phyloP scores from a whole-genome alignment of 768 basidiomycete species.

The Amanita phalloides region DNA sequence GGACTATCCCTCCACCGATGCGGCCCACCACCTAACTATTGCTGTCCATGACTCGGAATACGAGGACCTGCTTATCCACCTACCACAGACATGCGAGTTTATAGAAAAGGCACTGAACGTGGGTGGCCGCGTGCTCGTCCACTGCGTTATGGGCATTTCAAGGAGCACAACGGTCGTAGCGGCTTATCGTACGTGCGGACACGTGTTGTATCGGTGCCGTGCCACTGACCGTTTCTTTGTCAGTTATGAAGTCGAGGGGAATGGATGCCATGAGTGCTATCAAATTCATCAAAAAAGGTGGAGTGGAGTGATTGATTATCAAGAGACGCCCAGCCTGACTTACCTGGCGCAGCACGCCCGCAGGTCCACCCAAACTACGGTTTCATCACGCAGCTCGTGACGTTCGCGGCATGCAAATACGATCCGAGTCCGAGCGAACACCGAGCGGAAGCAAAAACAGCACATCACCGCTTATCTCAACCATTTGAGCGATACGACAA shows the following conservation, averaged over 20 bases:
- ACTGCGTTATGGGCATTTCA: conserved; percentile 67
- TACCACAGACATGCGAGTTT: conserved; percentile 48
- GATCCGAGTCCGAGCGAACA: conserved; percentile 35
- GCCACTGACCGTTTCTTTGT: neutral
- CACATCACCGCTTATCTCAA: conserved; percentile 44
- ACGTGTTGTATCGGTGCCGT: conserved; percentile 19
- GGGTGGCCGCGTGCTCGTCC: conserved; percentile 54
- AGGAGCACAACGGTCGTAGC: conserved; percentile 53
- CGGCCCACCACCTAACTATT: conserved; percentile 29
- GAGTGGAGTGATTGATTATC: conserved; percentile 7
- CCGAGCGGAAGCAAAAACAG: conserved; percentile 35
- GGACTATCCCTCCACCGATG: conserved; percentile 34
- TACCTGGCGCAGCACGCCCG: conserved; percentile 21
- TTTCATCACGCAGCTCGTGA: conserved; percentile 49
- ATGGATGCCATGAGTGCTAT: conserved; percentile 34
- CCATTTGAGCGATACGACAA: conserved; percentile 38
- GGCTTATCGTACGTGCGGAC: conserved; percentile 38
- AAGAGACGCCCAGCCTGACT: neutral
- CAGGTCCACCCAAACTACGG: conserved; percentile 37
- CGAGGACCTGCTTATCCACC: conserved; percentile 49
- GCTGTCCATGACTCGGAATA: conserved; percentile 35
- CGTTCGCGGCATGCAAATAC: conserved; percentile 41
- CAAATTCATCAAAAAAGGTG: conserved; percentile 38
- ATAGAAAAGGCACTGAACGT: conserved; percentile 44
- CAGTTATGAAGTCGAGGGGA: conserved; percentile 31